Evolutionary conservation across 169 alveolate species (phyloP).

Genomic region (Toxoplasma gondii): DNA sequence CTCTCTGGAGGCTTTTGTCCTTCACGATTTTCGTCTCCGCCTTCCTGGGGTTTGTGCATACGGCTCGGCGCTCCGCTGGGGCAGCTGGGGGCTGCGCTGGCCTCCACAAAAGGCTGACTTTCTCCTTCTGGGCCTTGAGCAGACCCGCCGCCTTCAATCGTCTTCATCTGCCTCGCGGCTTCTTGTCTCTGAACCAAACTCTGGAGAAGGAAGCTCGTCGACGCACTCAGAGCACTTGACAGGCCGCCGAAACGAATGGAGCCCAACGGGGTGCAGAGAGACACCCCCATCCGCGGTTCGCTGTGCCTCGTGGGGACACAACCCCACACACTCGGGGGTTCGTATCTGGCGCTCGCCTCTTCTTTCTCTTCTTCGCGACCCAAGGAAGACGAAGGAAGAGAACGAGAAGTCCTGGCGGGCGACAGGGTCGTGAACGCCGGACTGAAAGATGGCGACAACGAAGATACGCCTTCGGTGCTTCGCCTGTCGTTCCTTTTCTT

Average conservation of each 20-base stretch:
- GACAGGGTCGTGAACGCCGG: not conserved
- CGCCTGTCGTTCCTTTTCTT: not conserved
- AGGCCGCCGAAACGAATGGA: not conserved
- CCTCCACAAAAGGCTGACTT: not conserved
- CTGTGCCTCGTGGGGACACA: not conserved
- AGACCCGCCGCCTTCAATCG: not conserved
- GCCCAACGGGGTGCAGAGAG: not conserved
- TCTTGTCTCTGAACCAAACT: not conserved
- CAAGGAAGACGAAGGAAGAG: not conserved
- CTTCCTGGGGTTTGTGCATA: not conserved
- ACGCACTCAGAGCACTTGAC: not conserved
- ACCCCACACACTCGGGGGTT: not conserved
- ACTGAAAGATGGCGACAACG: not conserved
- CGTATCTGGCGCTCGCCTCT: not conserved
- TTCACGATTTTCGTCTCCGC: not conserved
- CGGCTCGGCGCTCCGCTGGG: not conserved
- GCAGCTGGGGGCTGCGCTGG: not conserved
- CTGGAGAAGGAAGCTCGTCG: not conserved
- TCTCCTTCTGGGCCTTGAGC: not conserved
- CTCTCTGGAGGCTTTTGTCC: not conserved
- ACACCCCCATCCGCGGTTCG: not conserved
- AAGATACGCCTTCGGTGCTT: not conserved
- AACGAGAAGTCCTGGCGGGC: not conserved
- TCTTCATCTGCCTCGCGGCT: not conserved
- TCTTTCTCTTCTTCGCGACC: not conserved